Percentiles rank a stretch among this genome's conserved stretches.
Conservation (phyloP, 768 basidiomycete genomes). For the Tulasnella sp. region DNA sequence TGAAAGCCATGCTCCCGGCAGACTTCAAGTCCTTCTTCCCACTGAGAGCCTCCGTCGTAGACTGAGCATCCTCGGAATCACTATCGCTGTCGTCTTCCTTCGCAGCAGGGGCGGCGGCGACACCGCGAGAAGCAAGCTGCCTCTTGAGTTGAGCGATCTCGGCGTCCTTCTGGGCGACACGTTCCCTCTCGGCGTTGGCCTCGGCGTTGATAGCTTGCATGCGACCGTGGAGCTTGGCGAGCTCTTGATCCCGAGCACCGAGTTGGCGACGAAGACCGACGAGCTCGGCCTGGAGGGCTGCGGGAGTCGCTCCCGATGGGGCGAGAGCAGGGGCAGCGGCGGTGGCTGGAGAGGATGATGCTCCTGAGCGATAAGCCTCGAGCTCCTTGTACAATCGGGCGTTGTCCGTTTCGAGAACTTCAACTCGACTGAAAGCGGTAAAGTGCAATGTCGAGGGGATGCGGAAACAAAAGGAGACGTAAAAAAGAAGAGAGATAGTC, state of each 20-base stretch:
- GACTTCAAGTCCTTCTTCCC: conserved; percentile 27
- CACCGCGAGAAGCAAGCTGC: not conserved
- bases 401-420: conserved; percentile 80
- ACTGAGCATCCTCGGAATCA: conserved; percentile 22
- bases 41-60: not conserved
- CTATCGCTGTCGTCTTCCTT: conserved; percentile 13
- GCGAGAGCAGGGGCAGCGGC: not conserved
- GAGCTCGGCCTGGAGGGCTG: not conserved
- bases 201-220: conserved; percentile 7
- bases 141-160: conserved; percentile 14
- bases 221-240: conserved; percentile 17
- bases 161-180: conserved; percentile 7
- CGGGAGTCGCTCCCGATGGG: conserved; percentile 26
- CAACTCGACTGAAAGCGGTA: conserved; percentile 58
- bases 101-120: not conserved
- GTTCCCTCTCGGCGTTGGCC: conserved; percentile 13
- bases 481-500: no score
- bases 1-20: conserved; percentile 31
- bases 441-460: conserved; percentile 17
- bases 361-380: conserved; percentile 10
- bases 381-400: conserved; percentile 47
- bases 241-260: conserved; percentile 9
- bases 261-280: conserved; percentile 18
- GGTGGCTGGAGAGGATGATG: not conserved
- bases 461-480: not conserved